Percentiles rank a stretch among this genome's conserved stretches.
Conservation (phyloP, 2,329 filamentous ascomycete species). For the Monilinia vaccinii-corymbosi region DNA sequence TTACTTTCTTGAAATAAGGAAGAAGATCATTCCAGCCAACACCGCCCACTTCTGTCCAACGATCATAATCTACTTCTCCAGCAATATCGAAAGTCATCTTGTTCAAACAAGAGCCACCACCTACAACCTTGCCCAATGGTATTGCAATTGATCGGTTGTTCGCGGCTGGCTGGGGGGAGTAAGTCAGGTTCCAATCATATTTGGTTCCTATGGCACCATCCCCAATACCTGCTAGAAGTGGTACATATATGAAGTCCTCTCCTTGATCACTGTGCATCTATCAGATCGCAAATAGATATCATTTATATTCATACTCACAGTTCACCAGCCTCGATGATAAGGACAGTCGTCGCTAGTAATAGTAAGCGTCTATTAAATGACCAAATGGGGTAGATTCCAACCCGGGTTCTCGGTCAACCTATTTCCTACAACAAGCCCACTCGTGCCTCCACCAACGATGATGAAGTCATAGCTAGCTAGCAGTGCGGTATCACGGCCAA, state of each 20-base stretch:
- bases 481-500: background rate
- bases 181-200: constrained; percentile 35
- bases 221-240: background rate
- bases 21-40: constrained; percentile 31
- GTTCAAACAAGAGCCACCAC: constrained; percentile 32
- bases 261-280: background rate
- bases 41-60: constrained; percentile 36
- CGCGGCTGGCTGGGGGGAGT: constrained; percentile 30
- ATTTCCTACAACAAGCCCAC: constrained; percentile 5
- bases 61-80: constrained; percentile 27
- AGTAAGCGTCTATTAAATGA: background rate
- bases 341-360: background rate
- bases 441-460: constrained; percentile 3
- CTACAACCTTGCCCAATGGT: constrained; percentile 29
- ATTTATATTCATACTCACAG: background rate
- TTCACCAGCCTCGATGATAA: constrained; percentile 9
- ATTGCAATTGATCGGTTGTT: constrained; percentile 14
- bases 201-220: constrained; percentile 24
- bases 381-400: background rate
- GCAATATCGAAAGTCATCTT: constrained; percentile 22
- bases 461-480: constrained; percentile 4
- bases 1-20: constrained; percentile 8
- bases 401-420: constrained; percentile 8
- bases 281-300: background rate
- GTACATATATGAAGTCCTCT: constrained; percentile 6